A percentile compares a stretch with the other conserved stretches of the same genome.
phyloP scores from a whole-genome alignment of 2,329 filamentous ascomycete genomes.

The Truncatella angustata region DNA sequence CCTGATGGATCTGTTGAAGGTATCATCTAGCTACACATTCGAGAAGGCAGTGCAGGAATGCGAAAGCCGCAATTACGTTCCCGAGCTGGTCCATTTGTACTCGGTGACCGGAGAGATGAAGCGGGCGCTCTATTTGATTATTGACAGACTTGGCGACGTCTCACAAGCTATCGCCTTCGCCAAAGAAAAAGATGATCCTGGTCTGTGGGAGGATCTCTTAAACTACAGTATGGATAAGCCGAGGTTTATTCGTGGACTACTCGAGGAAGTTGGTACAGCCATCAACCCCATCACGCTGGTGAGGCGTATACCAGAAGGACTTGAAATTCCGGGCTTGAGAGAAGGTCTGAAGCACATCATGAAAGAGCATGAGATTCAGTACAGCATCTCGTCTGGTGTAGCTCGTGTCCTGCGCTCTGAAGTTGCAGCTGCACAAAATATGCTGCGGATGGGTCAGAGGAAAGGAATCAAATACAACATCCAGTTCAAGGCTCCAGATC shows the following conservation, averaged over 20 bases:
- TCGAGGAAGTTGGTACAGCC: slow-evolving; percentile 90
- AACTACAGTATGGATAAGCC: slow-evolving; percentile 98
- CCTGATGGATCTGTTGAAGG: slow-evolving; percentile 83
- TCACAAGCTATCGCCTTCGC: slow-evolving; percentile 91
- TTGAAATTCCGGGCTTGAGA: slow-evolving; percentile 87
- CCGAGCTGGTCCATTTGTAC: slow-evolving; percentile 92
- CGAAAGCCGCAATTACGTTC: slow-evolving; percentile 76
- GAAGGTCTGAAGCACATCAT: slow-evolving; percentile 89
- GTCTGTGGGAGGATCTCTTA: slow-evolving; percentile 92
- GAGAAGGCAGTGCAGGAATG: slow-evolving; percentile 78
- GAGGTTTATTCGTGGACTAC: slow-evolving; percentile 83
- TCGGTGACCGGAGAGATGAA: slow-evolving; percentile 95
- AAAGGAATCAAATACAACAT: slow-evolving; percentile 90
- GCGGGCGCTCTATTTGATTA: slow-evolving; percentile 86
- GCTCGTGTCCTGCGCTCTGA: slow-evolving; percentile 84
- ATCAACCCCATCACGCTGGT: slow-evolving; percentile 92
- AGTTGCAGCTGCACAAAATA: slow-evolving; percentile 79
- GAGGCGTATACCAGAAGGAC: slow-evolving; percentile 83
- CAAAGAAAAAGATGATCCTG: slow-evolving; percentile 86
- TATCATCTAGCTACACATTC: slow-evolving; percentile 84
- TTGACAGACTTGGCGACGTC: slow-evolving; percentile 88
- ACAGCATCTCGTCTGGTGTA: slow-evolving; percentile 87
- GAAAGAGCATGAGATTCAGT: slow-evolving; percentile 92
- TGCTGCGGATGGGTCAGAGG: slow-evolving; percentile 74
- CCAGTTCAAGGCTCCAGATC: slow-evolving; percentile 40